Base-by-base conservation (phyloP, 2,329 filamentous ascomycete genomes). In the Trichoderma semiorbis region DNA sequence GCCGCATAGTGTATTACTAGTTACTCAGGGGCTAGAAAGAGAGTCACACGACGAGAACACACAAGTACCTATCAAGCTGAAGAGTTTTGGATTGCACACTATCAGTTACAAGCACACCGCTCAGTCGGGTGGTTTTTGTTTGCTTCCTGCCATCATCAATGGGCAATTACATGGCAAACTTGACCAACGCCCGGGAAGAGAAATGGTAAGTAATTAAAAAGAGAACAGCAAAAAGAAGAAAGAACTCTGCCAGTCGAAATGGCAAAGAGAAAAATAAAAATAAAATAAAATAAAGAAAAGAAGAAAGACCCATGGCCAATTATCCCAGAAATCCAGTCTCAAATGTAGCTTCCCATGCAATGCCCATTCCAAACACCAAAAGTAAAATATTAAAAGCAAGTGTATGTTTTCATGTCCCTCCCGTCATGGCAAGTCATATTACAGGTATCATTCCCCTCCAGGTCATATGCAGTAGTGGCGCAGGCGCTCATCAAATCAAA, bases 21-120 rank as follows among this genome's bases (percentile, higher is more conserved):
- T 50, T 4, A 34, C 34, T 65, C 62, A 65, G 62, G 39, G 62
- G 62, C 21, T 11, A 53, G 3, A 53, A 53, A 65, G n/a, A 65
- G 26, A 34, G 12, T 39, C 30, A 43, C 5, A 21, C 14, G 10
- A 28, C 16, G 12, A 39, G 2, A 26, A 68, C 4, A 16, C 7
- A 32, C 2, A 3, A 24, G 8, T 11, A 50, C 11, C 7, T 11
- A 50, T 18, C 7, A 11, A 55, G 36, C 14, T n/a, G 5, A 34
- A 24, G 43, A 32, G n/a, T 63, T 30, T 32, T 64, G 12, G n/a
- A 66, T 64, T 55, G 61, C 50, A 71, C 14, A 70, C 69, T 65
- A 71, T 61, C 12, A 30, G 12, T 50, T 61, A 50, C 36, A 50
- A 53, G 34, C 32, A 62, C 60, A 18, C 58, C 30, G 57, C 67